phyloP scores from a whole-genome alignment of 768 basidiomycete genomes.

The Cystofilobasidium capitatum region DNA sequence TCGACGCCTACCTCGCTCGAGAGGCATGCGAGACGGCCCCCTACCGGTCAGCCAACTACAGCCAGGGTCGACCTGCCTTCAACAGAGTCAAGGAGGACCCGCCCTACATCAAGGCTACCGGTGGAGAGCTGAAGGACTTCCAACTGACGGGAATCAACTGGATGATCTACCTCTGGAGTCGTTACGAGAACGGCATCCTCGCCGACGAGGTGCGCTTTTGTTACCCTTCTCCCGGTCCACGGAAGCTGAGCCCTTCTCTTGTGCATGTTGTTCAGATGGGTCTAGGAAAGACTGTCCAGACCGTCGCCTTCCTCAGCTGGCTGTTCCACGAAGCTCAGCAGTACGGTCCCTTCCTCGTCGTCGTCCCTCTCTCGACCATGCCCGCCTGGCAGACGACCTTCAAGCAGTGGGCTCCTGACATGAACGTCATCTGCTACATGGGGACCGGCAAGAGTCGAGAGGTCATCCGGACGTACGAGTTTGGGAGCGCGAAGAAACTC shows the following conservation, averaged over 20 bases:
- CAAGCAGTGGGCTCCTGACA: constrained; percentile 83
- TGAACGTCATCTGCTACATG: constrained; percentile 95
- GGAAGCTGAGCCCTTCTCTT: too few relatives aligned
- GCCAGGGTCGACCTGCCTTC: constrained; percentile 64
- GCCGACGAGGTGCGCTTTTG: constrained; percentile 61
- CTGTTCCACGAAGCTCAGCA: constrained; percentile 86
- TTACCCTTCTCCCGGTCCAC: not conserved
- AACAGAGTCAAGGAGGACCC: constrained; percentile 79
- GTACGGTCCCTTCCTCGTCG: constrained; percentile 93
- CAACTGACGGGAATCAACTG: constrained; percentile 96
- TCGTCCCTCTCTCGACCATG: constrained; percentile 94
- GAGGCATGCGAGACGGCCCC: constrained; percentile 74
- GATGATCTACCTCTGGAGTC: constrained; percentile 93
- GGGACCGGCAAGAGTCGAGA: constrained; percentile 78
- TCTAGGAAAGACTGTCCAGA: constrained; percentile 94
- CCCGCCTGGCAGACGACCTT: constrained; percentile 98
- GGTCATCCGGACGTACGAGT: constrained; percentile 85
- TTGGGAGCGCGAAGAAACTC: constrained; percentile 72
- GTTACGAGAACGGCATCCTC: constrained; percentile 89
- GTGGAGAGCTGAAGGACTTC: constrained; percentile 89
- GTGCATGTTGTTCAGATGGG: constrained; percentile 87
- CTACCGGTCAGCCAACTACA: constrained; percentile 66
- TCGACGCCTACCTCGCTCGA: constrained; percentile 66
- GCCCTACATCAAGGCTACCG: constrained; percentile 64
- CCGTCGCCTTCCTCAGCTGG: constrained; percentile 86